Evolutionary conservation across 805 yeast genomes (phyloP).

Genomic region (Pichia paraexigua): DNA sequence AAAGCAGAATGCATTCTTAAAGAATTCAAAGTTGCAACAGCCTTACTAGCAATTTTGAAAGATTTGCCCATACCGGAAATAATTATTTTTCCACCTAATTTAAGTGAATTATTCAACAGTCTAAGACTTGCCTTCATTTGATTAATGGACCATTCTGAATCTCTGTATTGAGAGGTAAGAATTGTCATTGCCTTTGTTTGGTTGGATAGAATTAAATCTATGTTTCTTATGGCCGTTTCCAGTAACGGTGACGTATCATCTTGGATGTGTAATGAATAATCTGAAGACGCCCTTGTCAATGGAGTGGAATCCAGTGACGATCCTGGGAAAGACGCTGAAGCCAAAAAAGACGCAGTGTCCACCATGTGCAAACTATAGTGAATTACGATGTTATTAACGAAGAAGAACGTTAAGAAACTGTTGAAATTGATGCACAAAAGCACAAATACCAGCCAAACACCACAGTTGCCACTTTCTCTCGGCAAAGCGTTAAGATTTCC

Average conservation of each 20-base stretch:
- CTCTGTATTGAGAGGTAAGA: conserved; percentile 37
- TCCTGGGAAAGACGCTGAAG: background rate
- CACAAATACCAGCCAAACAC: background rate
- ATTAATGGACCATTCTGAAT: conserved; percentile 36
- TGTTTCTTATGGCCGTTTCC: conserved; percentile 22
- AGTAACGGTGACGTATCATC: conserved; percentile 19
- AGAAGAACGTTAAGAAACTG: background rate
- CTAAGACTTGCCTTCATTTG: conserved; percentile 38
- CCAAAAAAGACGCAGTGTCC: background rate
- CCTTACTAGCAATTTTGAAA: conserved; percentile 66
- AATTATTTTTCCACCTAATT: conserved; percentile 59
- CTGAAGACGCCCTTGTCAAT: conserved; percentile 23
- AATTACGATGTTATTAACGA: too few relatives aligned
- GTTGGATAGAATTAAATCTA: conserved; percentile 34
- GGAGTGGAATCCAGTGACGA: conserved; percentile 11
- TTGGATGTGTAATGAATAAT: conserved; percentile 19
- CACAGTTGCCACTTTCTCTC: background rate
- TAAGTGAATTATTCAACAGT: conserved; percentile 35
- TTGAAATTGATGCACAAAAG: too few relatives aligned
- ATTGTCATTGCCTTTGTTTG: conserved; percentile 43
- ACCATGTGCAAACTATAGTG: background rate
- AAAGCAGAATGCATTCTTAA: conserved; percentile 59
- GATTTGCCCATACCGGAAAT: conserved; percentile 83
- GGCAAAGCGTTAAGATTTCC: background rate
- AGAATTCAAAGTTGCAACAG: conserved; percentile 77